phyloP scores from a whole-genome alignment of 2,329 filamentous ascomycete genomes.

The Aspergillus quadrilineatus region DNA sequence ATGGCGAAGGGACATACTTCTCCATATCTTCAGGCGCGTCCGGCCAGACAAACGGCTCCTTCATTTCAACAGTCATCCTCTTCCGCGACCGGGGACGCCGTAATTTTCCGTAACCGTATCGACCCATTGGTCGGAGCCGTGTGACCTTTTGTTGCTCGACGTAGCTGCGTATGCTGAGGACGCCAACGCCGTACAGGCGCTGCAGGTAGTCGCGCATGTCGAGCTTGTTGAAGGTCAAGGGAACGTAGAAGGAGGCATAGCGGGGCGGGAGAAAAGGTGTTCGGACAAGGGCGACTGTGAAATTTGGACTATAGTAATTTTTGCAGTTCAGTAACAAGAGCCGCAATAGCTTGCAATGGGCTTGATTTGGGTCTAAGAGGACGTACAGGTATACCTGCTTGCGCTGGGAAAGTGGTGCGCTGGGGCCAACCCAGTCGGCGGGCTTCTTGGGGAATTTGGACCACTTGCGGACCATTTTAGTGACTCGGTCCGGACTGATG shows the following conservation, averaged over 20 bases:
- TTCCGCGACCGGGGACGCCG: conserved; percentile 74
- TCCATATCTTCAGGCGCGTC: conserved; percentile 61
- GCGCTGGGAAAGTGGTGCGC: conserved; percentile 29
- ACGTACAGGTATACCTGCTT: conserved; percentile 60
- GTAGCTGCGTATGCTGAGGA: conserved; percentile 72
- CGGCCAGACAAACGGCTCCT: conserved; percentile 85
- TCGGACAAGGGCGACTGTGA: conserved; percentile 75
- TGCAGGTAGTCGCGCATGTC: conserved; percentile 93
- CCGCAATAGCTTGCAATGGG: not conserved
- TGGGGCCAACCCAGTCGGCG: conserved; percentile 25
- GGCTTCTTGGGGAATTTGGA: conserved; percentile 29
- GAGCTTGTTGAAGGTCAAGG: conserved; percentile 90
- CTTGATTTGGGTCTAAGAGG: too few relatives aligned
- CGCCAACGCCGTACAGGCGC: conserved; percentile 76
- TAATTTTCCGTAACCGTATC: conserved; percentile 55
- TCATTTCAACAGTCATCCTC: conserved; percentile 92
- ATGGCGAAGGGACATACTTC: conserved; percentile 46
- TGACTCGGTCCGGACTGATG: not conserved
- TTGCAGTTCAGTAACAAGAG: not conserved
- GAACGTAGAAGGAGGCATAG: conserved; percentile 87
- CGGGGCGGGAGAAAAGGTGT: conserved; percentile 70
- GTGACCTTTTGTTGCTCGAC: conserved; percentile 68
- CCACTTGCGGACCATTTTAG: conserved; percentile 33
- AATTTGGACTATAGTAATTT: conserved; percentile 64
- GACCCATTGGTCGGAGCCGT: conserved; percentile 36